Evolutionary conservation across 202 grass and related monocot species (phyloP).

Genomic region (Alloteropsis angusta): DNA sequence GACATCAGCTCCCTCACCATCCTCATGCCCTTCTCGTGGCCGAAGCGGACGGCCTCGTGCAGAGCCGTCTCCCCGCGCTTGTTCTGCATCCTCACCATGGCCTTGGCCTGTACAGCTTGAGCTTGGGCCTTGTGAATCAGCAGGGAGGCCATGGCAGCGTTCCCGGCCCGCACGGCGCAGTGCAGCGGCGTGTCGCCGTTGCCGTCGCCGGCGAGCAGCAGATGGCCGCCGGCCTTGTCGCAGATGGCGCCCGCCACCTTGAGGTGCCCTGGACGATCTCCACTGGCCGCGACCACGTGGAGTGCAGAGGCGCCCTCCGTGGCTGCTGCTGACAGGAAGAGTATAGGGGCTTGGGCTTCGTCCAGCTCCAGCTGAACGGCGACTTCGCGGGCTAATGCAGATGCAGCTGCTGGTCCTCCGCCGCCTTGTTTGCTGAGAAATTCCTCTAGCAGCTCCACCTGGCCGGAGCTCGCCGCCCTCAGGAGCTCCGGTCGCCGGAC

Average conservation of each 20-base stretch:
- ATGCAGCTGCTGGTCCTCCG: background rate
- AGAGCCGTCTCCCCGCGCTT: constrained; percentile 11
- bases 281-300: background rate
- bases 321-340: background rate
- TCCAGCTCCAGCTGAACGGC: background rate
- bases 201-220: background rate
- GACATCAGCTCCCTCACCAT: background rate
- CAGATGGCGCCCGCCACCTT: background rate
- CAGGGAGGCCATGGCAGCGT: background rate
- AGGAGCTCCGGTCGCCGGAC: background rate
- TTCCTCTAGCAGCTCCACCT: background rate
- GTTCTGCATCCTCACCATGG: background rate
- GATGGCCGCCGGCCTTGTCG: background rate
- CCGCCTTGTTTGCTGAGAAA: background rate
- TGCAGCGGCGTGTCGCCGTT: background rate
- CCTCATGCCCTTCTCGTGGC: background rate
- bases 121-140: background rate
- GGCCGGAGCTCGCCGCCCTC: background rate
- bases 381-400: background rate
- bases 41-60: background rate
- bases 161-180: background rate
- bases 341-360: background rate
- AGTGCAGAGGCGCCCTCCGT: background rate
- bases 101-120: background rate
- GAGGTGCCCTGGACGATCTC: background rate